Conservation (phyloP, 345 rosid species). For the Eucalyptus melliodora region DNA sequence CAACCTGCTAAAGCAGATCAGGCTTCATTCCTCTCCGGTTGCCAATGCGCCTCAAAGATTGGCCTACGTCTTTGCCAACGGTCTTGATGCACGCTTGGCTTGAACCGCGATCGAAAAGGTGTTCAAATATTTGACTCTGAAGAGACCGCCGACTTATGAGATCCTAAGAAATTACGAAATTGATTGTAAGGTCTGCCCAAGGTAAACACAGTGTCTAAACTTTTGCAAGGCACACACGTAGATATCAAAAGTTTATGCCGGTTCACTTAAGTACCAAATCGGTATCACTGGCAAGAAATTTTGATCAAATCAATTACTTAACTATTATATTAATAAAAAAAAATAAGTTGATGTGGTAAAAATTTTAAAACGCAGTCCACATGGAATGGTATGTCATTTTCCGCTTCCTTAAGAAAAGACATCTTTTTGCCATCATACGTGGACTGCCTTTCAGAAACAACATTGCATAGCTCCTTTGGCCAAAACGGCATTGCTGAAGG, state of each 20-base stretch:
- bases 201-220: too few relatives aligned
- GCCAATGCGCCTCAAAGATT: constrained; percentile 36
- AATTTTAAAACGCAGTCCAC: too few relatives aligned
- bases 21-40: constrained; percentile 13
- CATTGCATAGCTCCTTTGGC: too few relatives aligned
- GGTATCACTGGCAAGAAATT: accelerated
- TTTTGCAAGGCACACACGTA: accelerated
- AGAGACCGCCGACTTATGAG: constrained; percentile 14
- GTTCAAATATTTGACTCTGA: neutral
- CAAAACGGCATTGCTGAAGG: accelerated
- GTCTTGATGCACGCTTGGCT: constrained; percentile 21
- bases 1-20: constrained; percentile 22
- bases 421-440: too few relatives aligned
- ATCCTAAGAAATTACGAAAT: constrained; percentile 18
- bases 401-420: too few relatives aligned
- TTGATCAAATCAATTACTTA: accelerated
- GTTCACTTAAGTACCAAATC: too few relatives aligned
- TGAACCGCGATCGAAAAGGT: neutral
- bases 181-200: constrained; percentile 9
- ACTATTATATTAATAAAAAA: too few relatives aligned
- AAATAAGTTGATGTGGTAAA: too few relatives aligned
- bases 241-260: accelerated
- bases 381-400: too few relatives aligned
- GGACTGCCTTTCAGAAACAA: too few relatives aligned
- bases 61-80: constrained; percentile 33